Evolutionary conservation across 2,329 filamentous ascomycete species (phyloP).

Genomic region (Penicillium sp.): DNA sequence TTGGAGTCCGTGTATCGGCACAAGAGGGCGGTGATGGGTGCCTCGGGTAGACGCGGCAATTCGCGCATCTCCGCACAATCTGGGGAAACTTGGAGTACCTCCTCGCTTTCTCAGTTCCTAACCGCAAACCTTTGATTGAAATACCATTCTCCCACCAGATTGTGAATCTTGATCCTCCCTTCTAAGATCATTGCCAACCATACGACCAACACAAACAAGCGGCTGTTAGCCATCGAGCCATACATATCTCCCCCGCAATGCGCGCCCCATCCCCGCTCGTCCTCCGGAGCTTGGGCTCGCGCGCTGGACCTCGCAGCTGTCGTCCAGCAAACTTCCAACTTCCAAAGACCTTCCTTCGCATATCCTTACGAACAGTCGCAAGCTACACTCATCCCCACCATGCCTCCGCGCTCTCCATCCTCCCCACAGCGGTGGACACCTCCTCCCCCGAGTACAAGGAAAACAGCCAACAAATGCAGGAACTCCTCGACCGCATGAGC

Average conservation of each 20-base stretch:
- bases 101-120: constrained; percentile 6
- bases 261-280: constrained; percentile 41
- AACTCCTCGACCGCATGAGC: constrained; percentile 69
- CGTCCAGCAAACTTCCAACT: constrained; percentile 8
- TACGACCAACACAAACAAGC: neutral
- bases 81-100: constrained; percentile 22
- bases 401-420: constrained; percentile 76
- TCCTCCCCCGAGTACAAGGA: constrained; percentile 77
- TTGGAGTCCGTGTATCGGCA: neutral
- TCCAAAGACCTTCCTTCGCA: constrained; percentile 7
- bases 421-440: constrained; percentile 75
- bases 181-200: neutral
- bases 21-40: constrained; percentile 19
- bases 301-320: constrained; percentile 20
- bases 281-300: constrained; percentile 42
- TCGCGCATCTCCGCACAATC: constrained; percentile 41
- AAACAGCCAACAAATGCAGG: constrained; percentile 76
- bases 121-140: constrained; percentile 1
- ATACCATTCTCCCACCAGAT: constrained; percentile 5
- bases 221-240: neutral
- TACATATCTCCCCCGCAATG: constrained; percentile 35
- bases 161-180: constrained; percentile 1
- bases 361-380: constrained; percentile 55
- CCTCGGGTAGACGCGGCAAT: constrained; percentile 51
- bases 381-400: constrained; percentile 81